Base-by-base conservation (phyloP, 257 asterid species). In the Przewalskia tangutica region DNA sequence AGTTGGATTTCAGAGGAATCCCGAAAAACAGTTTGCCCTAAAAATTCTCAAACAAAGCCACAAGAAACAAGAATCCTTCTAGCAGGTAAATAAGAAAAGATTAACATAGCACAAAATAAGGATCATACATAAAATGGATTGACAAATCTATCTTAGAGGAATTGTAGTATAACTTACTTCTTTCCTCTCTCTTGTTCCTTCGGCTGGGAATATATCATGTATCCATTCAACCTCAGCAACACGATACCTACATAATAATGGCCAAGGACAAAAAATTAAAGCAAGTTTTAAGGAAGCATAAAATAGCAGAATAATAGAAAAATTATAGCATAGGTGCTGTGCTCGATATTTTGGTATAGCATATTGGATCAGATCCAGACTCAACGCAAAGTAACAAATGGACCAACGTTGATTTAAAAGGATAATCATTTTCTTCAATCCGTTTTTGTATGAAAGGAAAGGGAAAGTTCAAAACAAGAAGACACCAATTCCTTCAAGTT, bases 151-250 rank as follows among this genome's bases (percentile, higher is more conserved):
- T 46, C 12, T 71, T 44, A 48, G 59, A 48, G 79, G 27, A 34
- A 75, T 3, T 23, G 23, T 44, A 34, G 78, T 54, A 79, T 77
- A 77, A 85, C 95, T 92, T 89, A 96, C 99, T 38, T 89, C 97
- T 84, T 82, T 81, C 84, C 91, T 92, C 88, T 93, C 98, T 44
- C 87, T 42, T 81, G 96, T 82, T 82, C 93, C 98, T 86, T 90
- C 97, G 27, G 87, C 78, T 23, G 91, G 94, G 87, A 1, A 32
- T 56, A 64, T 71, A 84, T 94, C 99, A 12, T 89, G 90, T 53
- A 92, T 91, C 99, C 99, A 94, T 84, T 94, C 98, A 68, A 96
- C 95, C 92, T 96, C 98, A 78, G 95, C 97, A 46, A 96, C 84
- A 8, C 99, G 99, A 83, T 96, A 96, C 83, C 99, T 96, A 86